Conservation (phyloP, 345 rosid species). For the Rhizophora mangle region DNA sequence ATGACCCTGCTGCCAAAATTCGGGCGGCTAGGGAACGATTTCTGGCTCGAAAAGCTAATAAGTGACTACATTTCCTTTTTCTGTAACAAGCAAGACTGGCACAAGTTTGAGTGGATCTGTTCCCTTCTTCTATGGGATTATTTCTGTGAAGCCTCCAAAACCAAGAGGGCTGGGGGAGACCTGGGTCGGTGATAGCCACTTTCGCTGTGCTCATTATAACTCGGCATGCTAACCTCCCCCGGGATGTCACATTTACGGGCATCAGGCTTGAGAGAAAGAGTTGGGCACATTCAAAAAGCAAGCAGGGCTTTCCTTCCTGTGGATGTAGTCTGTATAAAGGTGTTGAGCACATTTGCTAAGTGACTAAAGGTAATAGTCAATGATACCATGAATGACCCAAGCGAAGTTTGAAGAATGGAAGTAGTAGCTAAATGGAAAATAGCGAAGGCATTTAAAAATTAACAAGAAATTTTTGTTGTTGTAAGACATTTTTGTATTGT, state of each 20-base stretch:
- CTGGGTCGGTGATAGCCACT: neutral
- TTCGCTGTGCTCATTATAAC: neutral
- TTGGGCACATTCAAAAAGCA: neutral
- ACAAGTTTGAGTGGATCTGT: neutral
- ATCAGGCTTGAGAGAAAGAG: neutral
- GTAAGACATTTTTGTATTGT: neutral
- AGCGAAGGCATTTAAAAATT: too few species aligned
- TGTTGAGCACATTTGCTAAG: too few species aligned
- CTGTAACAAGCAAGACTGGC: neutral
- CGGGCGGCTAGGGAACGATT: constrained; percentile 90
- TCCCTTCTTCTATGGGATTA: neutral
- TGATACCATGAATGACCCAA: too few species aligned
- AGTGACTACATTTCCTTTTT: constrained; percentile 21
- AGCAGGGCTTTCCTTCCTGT: neutral
- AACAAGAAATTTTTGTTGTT: too few species aligned
- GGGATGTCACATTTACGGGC: neutral
- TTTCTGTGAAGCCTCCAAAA: neutral
- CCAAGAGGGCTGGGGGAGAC: neutral
- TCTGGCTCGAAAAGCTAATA: constrained; percentile 76
- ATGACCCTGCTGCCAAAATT: constrained; percentile 50
- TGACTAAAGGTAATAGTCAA: too few species aligned
- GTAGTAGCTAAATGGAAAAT: too few species aligned
- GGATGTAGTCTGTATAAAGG: too few species aligned
- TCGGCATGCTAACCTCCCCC: neutral
- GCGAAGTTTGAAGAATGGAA: too few species aligned